Percentiles rank a stretch among this genome's conserved stretches.
Evolutionary conservation across 2,329 filamentous ascomycete genomes (phyloP).

Genomic region (Coniochaeta hoffmannii): DNA sequence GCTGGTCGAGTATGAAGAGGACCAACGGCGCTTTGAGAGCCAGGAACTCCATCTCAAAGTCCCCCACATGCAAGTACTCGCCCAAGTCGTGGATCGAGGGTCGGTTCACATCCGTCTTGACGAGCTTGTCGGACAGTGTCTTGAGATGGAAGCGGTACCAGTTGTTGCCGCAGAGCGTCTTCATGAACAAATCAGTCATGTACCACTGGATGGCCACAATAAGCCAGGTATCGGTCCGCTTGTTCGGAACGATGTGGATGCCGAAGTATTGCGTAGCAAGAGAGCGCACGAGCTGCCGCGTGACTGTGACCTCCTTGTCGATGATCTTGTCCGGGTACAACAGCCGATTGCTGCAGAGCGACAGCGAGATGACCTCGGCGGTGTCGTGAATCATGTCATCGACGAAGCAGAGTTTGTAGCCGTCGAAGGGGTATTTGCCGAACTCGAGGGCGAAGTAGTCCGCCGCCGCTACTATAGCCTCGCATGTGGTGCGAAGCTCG

Average conservation of each 20-base stretch:
- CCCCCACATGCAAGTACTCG: constrained; percentile 67
- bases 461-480: constrained; percentile 77
- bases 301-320: constrained; percentile 76
- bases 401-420: constrained; percentile 90
- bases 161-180: constrained; percentile 85
- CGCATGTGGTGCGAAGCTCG: constrained; percentile 80
- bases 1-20: constrained; percentile 86
- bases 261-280: constrained; percentile 92
- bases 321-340: constrained; percentile 80
- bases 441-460: constrained; percentile 87
- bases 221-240: constrained; percentile 77
- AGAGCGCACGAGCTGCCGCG: constrained; percentile 72
- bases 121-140: constrained; percentile 70
- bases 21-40: constrained; percentile 84
- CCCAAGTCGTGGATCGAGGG: constrained; percentile 80
- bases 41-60: constrained; percentile 86
- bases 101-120: constrained; percentile 72
- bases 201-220: constrained; percentile 86
- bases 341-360: constrained; percentile 79
- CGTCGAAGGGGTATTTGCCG: constrained; percentile 83
- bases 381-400: constrained; percentile 78
- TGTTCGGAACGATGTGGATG: constrained; percentile 81
- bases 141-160: constrained; percentile 91
- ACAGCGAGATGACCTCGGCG: constrained; percentile 71
- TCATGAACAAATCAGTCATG: constrained; percentile 92